Percentiles rank a stretch among this genome's conserved stretches.
These are phyloP conservation scores for Malassezia brasiliensis DNA, from an alignment of 1,284 basidiomycete species.

Conservation along the genomic window DNA sequence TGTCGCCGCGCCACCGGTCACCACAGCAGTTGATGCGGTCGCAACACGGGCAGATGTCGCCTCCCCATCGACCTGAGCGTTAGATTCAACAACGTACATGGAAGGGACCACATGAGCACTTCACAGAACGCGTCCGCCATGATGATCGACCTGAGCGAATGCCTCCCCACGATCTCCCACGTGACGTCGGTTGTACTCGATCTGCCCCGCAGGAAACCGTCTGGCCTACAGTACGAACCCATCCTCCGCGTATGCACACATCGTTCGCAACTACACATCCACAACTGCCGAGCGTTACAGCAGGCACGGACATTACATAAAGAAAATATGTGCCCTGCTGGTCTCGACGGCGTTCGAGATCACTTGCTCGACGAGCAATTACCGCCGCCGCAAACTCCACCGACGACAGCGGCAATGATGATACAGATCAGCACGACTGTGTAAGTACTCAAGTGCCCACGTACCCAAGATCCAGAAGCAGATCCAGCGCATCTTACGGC, in stretches of 20 bases:
- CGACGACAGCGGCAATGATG: conserved; percentile 30
- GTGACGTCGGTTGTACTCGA: too few relatives aligned
- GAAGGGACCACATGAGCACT: background rate
- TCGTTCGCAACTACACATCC: too few relatives aligned
- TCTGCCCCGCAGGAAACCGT: too few relatives aligned
- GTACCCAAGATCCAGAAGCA: conserved; percentile 36
- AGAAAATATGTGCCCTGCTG: too few relatives aligned
- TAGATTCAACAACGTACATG: background rate
- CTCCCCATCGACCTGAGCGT: background rate
- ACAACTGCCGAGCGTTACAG: too few relatives aligned
- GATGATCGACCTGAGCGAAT: too few relatives aligned
- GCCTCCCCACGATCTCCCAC: too few relatives aligned
- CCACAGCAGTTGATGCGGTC: conserved; percentile 5
- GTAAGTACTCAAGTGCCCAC: background rate
- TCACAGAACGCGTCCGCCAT: background rate
- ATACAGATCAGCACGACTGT: conserved; percentile 33
- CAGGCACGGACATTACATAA: too few relatives aligned
- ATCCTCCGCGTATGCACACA: too few relatives aligned
- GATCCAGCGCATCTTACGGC: conserved; percentile 59
- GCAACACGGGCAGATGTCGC: conserved; percentile 5
- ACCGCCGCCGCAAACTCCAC: conserved; percentile 26
- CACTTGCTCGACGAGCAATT: conserved; percentile 4
- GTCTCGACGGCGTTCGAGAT: too few relatives aligned
- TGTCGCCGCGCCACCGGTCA: conserved; percentile 3
- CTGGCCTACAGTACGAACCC: too few relatives aligned